Conservation (phyloP, 129 eudicot species). For the Pittosporum tobira region DNA sequence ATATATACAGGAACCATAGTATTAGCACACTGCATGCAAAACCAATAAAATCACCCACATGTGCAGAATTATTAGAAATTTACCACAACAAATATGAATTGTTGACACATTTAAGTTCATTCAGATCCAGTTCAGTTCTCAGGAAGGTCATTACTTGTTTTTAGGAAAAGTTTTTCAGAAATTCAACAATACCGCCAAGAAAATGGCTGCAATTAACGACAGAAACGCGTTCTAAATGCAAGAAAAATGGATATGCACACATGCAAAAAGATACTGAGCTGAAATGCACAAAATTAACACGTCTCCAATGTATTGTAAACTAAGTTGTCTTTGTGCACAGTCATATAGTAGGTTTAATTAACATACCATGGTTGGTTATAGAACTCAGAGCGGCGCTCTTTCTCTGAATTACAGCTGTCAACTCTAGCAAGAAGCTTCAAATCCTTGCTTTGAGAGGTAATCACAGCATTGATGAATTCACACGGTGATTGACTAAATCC, state of each 20-base stretch:
- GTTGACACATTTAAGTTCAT: no score
- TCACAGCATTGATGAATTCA: constrained; percentile 61
- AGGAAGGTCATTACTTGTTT: neutral
- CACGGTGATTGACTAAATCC: constrained; percentile 96
- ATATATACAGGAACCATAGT: neutral
- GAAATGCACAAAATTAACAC: neutral
- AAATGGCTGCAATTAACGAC: neutral
- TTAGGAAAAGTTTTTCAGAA: no score
- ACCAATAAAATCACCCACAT: neutral
- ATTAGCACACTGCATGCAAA: neutral
- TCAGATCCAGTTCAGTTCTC: neutral
- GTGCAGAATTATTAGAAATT: neutral
- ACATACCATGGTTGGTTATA: constrained; percentile 81
- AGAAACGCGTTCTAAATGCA: neutral
- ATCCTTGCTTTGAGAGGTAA: constrained; percentile 85
- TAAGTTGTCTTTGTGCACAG: neutral
- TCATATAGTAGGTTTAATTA: neutral
- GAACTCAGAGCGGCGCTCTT: constrained; percentile 68
- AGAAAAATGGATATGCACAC: neutral
- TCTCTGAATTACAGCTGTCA: constrained; percentile 50
- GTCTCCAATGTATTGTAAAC: neutral
- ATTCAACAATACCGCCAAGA: no score
- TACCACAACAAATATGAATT: neutral
- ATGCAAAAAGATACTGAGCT: neutral
- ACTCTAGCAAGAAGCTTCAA: constrained; percentile 73